Conservation (phyloP, 306 rosid species). For the Corylus avellana region DNA sequence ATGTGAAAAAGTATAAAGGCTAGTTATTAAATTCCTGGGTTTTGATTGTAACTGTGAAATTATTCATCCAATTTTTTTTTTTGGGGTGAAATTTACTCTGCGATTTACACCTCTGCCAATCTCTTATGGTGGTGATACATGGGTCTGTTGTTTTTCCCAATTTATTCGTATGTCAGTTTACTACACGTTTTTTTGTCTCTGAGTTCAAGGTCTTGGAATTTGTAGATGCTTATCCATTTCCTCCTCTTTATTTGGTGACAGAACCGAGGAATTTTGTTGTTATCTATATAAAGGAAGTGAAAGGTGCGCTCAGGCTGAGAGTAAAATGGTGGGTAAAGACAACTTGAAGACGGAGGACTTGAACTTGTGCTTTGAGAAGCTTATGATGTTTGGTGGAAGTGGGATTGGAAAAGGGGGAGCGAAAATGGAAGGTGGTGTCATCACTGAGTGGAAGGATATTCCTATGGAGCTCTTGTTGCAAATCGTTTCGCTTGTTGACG, state of each 20-base stretch:
- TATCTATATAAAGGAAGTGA: background rate
- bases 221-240: slow-evolving; percentile 17
- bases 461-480: slow-evolving; percentile 94
- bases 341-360: slow-evolving; percentile 61
- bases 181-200: background rate
- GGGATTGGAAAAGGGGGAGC: slow-evolving; percentile 38
- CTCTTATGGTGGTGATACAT: slow-evolving; percentile 31
- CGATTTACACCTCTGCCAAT: slow-evolving; percentile 28
- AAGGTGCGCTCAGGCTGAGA: slow-evolving; percentile 26
- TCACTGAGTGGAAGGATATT: slow-evolving; percentile 84
- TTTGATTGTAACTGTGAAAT: slow-evolving; percentile 7
- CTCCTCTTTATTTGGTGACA: slow-evolving; percentile 9
- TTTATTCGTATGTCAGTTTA: slow-evolving; percentile 27
- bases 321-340: slow-evolving; percentile 65
- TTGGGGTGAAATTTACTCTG: background rate
- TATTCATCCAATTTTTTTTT: background rate
- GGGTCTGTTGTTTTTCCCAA: slow-evolving; percentile 22
- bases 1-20: background rate
- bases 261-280: slow-evolving; percentile 19
- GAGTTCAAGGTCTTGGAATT: slow-evolving; percentile 28
- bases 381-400: slow-evolving; percentile 60
- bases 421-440: slow-evolving; percentile 58
- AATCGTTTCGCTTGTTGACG: slow-evolving; percentile 69
- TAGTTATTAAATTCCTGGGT: slow-evolving; percentile 17
- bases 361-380: slow-evolving; percentile 78